A percentile compares a stretch with the other conserved stretches of the same genome.
These are phyloP conservation scores for Neurospora tetrasperma DNA, from an alignment of 495 filamentous ascomycete species.

Conservation along the genomic window DNA sequence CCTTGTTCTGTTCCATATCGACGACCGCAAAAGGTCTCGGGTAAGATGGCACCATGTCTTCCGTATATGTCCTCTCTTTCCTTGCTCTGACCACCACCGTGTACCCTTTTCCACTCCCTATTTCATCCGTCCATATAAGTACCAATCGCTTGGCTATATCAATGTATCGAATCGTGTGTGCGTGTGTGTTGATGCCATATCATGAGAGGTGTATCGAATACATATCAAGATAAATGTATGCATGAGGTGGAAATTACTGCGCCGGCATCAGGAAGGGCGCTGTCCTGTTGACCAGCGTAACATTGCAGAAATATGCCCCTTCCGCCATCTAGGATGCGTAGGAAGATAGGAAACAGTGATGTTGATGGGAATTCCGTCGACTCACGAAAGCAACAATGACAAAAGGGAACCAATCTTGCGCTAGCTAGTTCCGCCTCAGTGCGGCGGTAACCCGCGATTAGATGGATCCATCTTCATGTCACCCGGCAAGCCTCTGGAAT, in stretches of 20 bases:
- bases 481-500: not conserved
- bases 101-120: not conserved
- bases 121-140: not conserved
- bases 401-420: not conserved
- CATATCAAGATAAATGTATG: not conserved
- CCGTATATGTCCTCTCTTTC: not conserved
- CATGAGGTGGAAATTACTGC: not conserved
- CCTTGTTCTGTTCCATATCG: not conserved
- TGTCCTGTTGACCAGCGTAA: not conserved
- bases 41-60: not conserved
- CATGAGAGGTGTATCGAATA: not conserved
- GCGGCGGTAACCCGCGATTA: constrained; percentile 7
- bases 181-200: not conserved
- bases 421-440: not conserved
- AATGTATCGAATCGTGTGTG: not conserved
- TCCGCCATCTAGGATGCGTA: not conserved
- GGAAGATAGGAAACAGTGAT: not conserved
- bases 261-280: not conserved
- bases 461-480: constrained; percentile 8
- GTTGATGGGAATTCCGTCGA: not conserved
- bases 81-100: not conserved
- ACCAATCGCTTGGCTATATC: not conserved
- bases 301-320: not conserved
- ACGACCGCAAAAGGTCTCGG: not conserved
- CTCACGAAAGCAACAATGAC: not conserved